A percentile compares a stretch with the other conserved stretches of the same genome.
phyloP scores from a whole-genome alignment of 2,329 filamentous ascomycete genomes.

The Penicillium concentricum region DNA sequence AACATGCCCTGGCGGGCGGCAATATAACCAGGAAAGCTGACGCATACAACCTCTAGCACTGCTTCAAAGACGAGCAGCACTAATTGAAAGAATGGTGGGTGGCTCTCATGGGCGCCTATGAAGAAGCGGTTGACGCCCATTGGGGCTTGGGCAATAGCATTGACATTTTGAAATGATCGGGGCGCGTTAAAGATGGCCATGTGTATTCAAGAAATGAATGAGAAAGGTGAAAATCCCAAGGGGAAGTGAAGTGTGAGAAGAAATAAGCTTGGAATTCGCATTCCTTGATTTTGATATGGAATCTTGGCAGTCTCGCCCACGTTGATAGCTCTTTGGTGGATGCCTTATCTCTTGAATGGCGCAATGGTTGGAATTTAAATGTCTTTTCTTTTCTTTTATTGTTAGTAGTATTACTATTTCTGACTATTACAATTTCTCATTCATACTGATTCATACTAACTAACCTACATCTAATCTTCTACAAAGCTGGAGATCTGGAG shows the following conservation, averaged over 20 bases:
- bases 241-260: neutral
- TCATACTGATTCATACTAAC: too few relatives aligned
- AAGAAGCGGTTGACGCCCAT: slow-evolving; percentile 22
- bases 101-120: slow-evolving; percentile 35
- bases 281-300: neutral
- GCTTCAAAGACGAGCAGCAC: slow-evolving; percentile 88
- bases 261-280: neutral
- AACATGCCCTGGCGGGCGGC: slow-evolving; percentile 89
- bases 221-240: neutral
- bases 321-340: slow-evolving; percentile 6
- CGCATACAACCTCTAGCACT: slow-evolving; percentile 90
- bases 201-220: slow-evolving; percentile 7
- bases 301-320: slow-evolving; percentile 8
- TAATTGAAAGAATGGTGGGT: slow-evolving; percentile 59
- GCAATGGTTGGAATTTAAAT: neutral
- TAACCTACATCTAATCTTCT: too few relatives aligned
- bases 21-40: slow-evolving; percentile 90
- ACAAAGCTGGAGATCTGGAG: too few relatives aligned
- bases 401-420: too few relatives aligned
- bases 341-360: slow-evolving; percentile 1
- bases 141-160: slow-evolving; percentile 30
- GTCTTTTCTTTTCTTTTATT: neutral
- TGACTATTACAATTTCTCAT: too few relatives aligned
- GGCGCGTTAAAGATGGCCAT: slow-evolving; percentile 50
- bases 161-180: slow-evolving; percentile 48